These are phyloP conservation scores for Flaveria brownii DNA, from an alignment of 129 eudicot species.

Conservation along the genomic window DNA sequence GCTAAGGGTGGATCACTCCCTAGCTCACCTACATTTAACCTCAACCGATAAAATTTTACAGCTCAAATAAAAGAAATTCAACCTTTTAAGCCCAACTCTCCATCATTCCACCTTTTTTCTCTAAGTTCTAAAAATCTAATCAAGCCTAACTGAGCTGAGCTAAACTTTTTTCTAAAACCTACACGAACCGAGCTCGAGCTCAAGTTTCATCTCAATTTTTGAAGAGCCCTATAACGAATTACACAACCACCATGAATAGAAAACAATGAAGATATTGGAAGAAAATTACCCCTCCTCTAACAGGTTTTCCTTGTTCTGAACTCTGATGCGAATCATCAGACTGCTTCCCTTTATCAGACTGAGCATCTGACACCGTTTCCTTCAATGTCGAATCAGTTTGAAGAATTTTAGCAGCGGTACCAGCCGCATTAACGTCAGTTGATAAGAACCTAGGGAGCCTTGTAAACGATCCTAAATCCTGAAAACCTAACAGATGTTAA, in stretches of 20 bases:
- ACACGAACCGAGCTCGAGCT: no score
- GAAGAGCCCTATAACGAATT: not conserved
- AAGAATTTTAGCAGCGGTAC: slow-evolving; percentile 21
- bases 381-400: slow-evolving; percentile 35
- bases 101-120: no score
- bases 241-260: not conserved
- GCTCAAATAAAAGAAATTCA: no score
- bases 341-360: slow-evolving; percentile 41
- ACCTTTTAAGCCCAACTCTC: no score
- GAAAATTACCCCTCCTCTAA: slow-evolving; percentile 75
- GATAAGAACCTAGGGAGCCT: slow-evolving; percentile 47
- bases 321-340: slow-evolving; percentile 55
- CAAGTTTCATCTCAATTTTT: no score
- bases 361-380: slow-evolving; percentile 30
- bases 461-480: slow-evolving; percentile 37
- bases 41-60: no score
- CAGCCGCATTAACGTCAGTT: slow-evolving; percentile 36
- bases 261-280: not conserved
- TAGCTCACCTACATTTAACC: no score
- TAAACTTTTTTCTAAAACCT: no score
- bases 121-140: no score
- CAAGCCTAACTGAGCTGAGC: no score
- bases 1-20: no score
- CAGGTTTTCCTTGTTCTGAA: slow-evolving; percentile 59
- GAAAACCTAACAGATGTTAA: slow-evolving; percentile 7